A percentile compares a stretch with the other conserved stretches of the same genome.
These are phyloP conservation scores for Fusarium hostae DNA, from an alignment of 2,329 filamentous ascomycete genomes.

Conservation along the genomic window DNA sequence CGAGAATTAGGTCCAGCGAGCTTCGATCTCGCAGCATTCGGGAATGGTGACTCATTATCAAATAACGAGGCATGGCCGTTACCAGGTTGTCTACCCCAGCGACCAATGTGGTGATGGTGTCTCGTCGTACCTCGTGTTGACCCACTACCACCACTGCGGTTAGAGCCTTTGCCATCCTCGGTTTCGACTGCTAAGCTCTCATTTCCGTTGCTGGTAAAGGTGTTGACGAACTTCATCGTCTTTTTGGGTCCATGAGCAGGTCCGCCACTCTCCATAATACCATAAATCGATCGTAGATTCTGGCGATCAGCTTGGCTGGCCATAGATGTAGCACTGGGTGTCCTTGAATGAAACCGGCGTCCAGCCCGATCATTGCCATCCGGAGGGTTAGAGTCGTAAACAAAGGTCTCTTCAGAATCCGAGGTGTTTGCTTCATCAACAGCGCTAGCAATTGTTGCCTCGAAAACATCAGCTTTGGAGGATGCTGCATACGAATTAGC, in stretches of 20 bases:
- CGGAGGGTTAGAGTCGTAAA: conserved; percentile 97
- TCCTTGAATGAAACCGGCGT: conserved; percentile 90
- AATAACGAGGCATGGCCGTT: conserved; percentile 78
- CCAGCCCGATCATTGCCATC: conserved; percentile 67
- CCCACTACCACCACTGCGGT: conserved; percentile 68
- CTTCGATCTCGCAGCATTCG: conserved; percentile 72
- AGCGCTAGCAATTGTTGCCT: conserved; percentile 94
- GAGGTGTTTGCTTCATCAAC: conserved; percentile 97
- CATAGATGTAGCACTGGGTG: conserved; percentile 91
- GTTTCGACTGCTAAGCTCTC: conserved; percentile 67
- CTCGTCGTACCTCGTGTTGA: conserved; percentile 74
- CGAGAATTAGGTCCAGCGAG: conserved; percentile 66
- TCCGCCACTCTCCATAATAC: conserved; percentile 69
- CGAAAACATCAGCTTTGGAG: conserved; percentile 97
- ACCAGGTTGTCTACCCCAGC: conserved; percentile 76
- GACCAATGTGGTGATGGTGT: conserved; percentile 79
- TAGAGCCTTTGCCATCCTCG: conserved; percentile 70
- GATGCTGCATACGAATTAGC: conserved; percentile 35
- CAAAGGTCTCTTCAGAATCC: conserved; percentile 97
- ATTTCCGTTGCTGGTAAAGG: conserved; percentile 71
- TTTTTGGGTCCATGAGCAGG: conserved; percentile 69
- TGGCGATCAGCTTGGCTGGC: conserved; percentile 72
- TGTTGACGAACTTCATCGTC: conserved; percentile 96
- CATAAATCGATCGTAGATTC: conserved; percentile 72
- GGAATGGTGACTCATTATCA: conserved; percentile 82